A percentile compares a stretch with the other conserved stretches of the same genome.
Conservation (phyloP, 2,329 filamentous ascomycete species). For the Colletotrichum kahawae region DNA sequence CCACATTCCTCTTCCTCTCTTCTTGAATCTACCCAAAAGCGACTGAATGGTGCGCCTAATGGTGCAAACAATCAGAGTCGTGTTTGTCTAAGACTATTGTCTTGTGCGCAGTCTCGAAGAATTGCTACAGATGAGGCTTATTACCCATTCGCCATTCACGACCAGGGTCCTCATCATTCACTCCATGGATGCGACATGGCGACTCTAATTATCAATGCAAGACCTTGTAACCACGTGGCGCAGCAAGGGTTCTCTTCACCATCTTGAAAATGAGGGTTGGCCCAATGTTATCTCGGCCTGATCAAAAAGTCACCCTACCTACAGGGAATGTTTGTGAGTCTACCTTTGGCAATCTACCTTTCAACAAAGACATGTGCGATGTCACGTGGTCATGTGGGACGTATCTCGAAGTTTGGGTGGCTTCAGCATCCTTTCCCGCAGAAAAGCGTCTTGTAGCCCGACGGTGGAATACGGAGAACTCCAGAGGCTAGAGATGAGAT, state of each 20-base stretch:
- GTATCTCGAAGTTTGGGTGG: too few relatives aligned
- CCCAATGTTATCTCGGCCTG: not conserved
- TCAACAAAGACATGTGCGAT: not conserved
- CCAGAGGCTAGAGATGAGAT: not conserved
- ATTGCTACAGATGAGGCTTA: not conserved
- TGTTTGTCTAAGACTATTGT: not conserved
- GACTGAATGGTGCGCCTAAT: not conserved
- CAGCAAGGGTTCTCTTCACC: not conserved
- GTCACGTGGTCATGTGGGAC: not conserved
- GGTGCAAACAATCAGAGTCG: rapidly evolving
- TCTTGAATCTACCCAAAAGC: not conserved
- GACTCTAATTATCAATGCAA: not conserved
- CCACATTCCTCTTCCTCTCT: not conserved
- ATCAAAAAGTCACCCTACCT: not conserved
- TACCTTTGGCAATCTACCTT: not conserved
- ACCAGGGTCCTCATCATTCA: not conserved
- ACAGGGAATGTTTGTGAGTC: not conserved
- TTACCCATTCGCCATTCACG: not conserved
- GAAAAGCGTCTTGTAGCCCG: too few relatives aligned
- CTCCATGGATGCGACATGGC: not conserved
- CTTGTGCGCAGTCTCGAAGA: not conserved
- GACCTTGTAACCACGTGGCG: not conserved
- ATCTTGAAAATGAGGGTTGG: not conserved
- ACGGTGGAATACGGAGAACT: not conserved
- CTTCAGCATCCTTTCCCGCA: too few relatives aligned